A percentile compares a stretch with the other conserved stretches of the same genome.
These are phyloP conservation scores for Cutaneotrichosporon spelunceum DNA, from an alignment of 1,284 basidiomycete genomes.

Conservation along the genomic window DNA sequence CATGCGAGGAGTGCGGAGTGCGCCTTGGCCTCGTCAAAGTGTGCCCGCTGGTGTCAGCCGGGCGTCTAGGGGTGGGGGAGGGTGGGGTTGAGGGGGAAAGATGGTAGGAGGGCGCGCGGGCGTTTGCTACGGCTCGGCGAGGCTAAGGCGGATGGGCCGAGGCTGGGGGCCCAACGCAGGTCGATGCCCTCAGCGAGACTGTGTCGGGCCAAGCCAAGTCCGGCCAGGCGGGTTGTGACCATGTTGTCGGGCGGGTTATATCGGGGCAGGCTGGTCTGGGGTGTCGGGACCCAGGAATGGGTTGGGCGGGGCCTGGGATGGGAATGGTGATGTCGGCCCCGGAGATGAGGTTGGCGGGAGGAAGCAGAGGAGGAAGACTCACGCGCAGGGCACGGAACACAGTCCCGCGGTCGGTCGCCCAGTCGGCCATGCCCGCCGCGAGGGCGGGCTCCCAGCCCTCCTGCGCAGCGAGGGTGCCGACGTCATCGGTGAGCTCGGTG, in stretches of 20 bases:
- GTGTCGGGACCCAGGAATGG: too few species aligned
- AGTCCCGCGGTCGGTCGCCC: conserved; percentile 39
- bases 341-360: not conserved
- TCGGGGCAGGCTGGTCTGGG: too few species aligned
- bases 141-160: too few species aligned
- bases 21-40: conserved; percentile 36
- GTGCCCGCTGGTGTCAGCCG: conserved; percentile 32
- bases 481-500: conserved; percentile 36
- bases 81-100: not conserved
- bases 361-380: conserved; percentile 16
- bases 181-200: too few species aligned
- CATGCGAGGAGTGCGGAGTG: conserved; percentile 29
- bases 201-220: too few species aligned
- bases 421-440: conserved; percentile 36
- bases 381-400: conserved; percentile 47
- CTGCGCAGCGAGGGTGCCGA: conserved; percentile 36
- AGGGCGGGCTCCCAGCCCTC: conserved; percentile 43
- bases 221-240: too few species aligned
- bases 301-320: too few species aligned
- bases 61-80: too few species aligned
- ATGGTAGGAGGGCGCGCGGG: not conserved
- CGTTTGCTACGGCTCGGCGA: too few species aligned
- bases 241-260: too few species aligned
- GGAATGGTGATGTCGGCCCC: too few species aligned
- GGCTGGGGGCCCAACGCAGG: too few species aligned